Evolutionary conservation across 768 basidiomycete genomes (phyloP).

Genomic region (Russula abietina): DNA sequence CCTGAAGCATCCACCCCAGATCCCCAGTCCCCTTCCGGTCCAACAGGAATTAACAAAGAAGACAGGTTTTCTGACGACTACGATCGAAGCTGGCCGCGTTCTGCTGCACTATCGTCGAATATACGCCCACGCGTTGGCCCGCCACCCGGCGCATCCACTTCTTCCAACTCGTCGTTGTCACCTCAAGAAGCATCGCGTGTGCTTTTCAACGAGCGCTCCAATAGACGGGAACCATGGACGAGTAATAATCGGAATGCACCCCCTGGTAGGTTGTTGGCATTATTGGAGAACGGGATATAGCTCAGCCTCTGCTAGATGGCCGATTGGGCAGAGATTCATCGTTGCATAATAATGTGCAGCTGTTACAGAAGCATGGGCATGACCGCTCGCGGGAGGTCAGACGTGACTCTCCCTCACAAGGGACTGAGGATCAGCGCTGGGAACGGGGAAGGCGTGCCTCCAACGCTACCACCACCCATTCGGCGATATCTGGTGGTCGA

Average conservation of each 20-base stretch:
- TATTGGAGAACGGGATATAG: constrained; percentile 28
- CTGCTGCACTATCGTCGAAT: constrained; percentile 43
- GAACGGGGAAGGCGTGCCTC: constrained; percentile 23
- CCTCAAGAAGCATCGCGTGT: constrained; percentile 59
- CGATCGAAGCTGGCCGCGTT: constrained; percentile 93
- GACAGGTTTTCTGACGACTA: constrained; percentile 92
- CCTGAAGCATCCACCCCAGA: not conserved
- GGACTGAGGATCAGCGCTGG: constrained; percentile 20
- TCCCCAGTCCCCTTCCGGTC: constrained; percentile 19
- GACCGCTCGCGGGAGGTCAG: constrained; percentile 26
- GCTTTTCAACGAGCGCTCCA: constrained; percentile 94
- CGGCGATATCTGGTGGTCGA: constrained; percentile 18
- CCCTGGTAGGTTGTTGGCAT: constrained; percentile 27
- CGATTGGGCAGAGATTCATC: constrained; percentile 44
- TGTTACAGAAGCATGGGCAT: constrained; percentile 50
- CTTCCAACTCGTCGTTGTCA: constrained; percentile 39
- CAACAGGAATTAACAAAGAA: constrained; percentile 65
- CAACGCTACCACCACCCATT: constrained; percentile 17
- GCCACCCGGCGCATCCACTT: constrained; percentile 30
- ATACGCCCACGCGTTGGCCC: constrained; percentile 30
- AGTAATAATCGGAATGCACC: constrained; percentile 42
- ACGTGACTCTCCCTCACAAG: constrained; percentile 25
- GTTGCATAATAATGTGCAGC: constrained; percentile 44
- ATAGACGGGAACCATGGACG: constrained; percentile 79
- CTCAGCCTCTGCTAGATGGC: constrained; percentile 35